Evolutionary conservation across 202 grass and related monocot species (phyloP).

Genomic region (Digitaria exilis): DNA sequence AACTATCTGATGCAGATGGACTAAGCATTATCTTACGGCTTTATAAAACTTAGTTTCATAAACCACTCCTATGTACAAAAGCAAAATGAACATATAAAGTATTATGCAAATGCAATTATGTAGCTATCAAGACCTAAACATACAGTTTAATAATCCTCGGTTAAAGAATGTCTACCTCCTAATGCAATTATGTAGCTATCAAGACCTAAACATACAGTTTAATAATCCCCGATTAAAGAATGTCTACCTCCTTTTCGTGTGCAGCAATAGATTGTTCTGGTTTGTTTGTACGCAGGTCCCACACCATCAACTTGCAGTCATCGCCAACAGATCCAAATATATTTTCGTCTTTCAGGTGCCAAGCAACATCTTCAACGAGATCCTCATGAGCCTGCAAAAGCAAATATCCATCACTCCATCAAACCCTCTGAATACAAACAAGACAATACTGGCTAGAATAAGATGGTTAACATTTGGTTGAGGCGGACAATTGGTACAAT

Average conservation of each 20-base stretch:
- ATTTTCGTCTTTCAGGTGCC: conserved; percentile 81
- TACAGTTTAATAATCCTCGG: neutral
- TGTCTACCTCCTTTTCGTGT: conserved; percentile 74
- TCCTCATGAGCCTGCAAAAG: conserved; percentile 77
- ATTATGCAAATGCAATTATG: neutral
- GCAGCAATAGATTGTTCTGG: conserved; percentile 66
- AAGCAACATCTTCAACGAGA: conserved; percentile 88
- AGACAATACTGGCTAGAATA: neutral
- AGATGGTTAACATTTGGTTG: conserved; percentile 6
- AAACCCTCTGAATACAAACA: neutral
- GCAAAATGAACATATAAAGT: neutral
- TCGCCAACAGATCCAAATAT: conserved; percentile 96
- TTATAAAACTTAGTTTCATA: conserved; percentile 2
- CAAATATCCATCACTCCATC: neutral
- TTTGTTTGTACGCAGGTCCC: conserved; percentile 81
- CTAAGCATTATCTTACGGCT: neutral
- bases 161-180: conserved; percentile 61
- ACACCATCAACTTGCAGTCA: conserved; percentile 90
- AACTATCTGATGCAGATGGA: neutral
- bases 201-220: conserved; percentile 8
- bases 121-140: neutral
- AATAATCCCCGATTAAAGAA: neutral
- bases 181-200: conserved; percentile 1
- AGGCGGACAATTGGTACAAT: neutral
- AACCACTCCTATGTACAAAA: neutral